Conservation (phyloP, 306 rosid genomes). For the Dalbergia oliveri region DNA sequence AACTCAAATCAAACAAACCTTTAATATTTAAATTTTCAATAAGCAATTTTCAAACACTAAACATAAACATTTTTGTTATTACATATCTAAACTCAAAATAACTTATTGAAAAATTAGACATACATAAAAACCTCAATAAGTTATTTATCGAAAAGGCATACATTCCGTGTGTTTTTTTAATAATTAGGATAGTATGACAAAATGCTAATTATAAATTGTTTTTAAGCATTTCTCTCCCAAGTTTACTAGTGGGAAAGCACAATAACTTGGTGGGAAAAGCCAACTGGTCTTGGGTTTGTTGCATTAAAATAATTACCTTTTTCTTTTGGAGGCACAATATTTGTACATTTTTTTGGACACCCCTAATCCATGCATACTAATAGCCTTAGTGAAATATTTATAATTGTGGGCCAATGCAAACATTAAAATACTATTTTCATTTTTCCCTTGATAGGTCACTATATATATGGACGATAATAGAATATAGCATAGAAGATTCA, state of each 20-base stretch:
- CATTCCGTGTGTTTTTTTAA: neutral
- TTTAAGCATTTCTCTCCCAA: neutral
- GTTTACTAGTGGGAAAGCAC: constrained; percentile 25
- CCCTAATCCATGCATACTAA: too few relatives aligned
- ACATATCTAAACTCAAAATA: too few relatives aligned
- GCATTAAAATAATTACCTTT: neutral
- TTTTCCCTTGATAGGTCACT: constrained; percentile 37
- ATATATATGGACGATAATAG: constrained; percentile 24
- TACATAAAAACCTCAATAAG: too few relatives aligned
- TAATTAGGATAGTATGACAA: constrained; percentile 19
- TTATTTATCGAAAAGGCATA: too few relatives aligned
- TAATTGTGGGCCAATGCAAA: constrained; percentile 39
- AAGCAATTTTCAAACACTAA: too few relatives aligned
- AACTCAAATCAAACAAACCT: too few relatives aligned
- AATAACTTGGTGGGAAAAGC: constrained; percentile 33
- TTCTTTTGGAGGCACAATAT: too few relatives aligned
- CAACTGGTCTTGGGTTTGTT: constrained; percentile 36
- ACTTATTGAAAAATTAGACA: too few relatives aligned
- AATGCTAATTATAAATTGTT: neutral
- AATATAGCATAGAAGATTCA: constrained; percentile 44
- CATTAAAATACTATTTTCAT: constrained; percentile 22
- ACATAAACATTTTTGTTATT: too few relatives aligned
- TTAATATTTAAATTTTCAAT: too few relatives aligned
- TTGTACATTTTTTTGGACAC: too few relatives aligned
- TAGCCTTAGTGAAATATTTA: neutral